phyloP scores from a whole-genome alignment of 2,329 filamentous ascomycete species.

The Penicillium digitatum region DNA sequence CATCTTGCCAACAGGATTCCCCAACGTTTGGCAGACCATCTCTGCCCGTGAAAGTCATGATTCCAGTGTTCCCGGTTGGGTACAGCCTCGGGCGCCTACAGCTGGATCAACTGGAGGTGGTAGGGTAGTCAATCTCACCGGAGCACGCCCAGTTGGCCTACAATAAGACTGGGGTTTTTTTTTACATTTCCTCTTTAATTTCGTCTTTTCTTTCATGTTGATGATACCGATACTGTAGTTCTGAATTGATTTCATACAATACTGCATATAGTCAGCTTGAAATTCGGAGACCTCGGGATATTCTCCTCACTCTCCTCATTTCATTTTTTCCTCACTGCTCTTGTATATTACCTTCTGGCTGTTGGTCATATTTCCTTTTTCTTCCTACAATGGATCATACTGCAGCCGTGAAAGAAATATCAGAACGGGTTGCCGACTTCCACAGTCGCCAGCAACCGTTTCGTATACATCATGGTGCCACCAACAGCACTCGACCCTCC shows the following conservation, averaged over 20 bases:
- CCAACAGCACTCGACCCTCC: constrained; percentile 67
- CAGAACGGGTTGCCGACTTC: constrained; percentile 36
- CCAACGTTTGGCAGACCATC: constrained; percentile 67
- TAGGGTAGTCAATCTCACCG: constrained; percentile 56
- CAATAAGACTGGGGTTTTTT: constrained; percentile 16
- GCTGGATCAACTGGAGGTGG: constrained; percentile 36
- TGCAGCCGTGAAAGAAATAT: constrained; percentile 14
- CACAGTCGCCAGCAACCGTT: constrained; percentile 56
- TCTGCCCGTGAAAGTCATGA: constrained; percentile 57
- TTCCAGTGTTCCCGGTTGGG: constrained; percentile 71
- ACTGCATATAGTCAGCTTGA: neutral
- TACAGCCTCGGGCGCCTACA: constrained; percentile 42
- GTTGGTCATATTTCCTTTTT: neutral
- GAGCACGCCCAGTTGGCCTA: constrained; percentile 51
- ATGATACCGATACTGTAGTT: constrained; percentile 6
- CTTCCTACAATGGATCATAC: constrained; percentile 17
- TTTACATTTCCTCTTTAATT: neutral
- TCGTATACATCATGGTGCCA: constrained; percentile 72
- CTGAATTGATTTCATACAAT: neutral
- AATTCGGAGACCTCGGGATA: neutral
- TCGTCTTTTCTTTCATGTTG: neutral
- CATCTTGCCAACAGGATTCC: constrained; percentile 56
- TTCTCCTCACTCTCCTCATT: neutral
- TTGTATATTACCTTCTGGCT: neutral
- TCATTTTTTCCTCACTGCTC: neutral